phyloP scores from a whole-genome alignment of 768 basidiomycete genomes.

The Suillus sp. region DNA sequence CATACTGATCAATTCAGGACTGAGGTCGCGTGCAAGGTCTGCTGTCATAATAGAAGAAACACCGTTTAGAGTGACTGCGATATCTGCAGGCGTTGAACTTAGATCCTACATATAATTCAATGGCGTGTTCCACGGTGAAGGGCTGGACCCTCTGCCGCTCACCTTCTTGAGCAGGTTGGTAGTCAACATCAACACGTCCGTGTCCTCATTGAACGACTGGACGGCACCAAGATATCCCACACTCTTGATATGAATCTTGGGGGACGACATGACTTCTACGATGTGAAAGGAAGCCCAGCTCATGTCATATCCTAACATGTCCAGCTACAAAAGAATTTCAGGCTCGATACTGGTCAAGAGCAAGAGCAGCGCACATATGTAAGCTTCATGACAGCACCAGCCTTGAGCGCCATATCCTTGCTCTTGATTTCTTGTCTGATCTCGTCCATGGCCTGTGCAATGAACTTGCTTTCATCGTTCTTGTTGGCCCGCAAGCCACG shows the following conservation, averaged over 20 bases:
- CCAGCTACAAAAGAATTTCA: slow-evolving; percentile 59
- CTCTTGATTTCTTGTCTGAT: slow-evolving; percentile 88
- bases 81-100: slow-evolving; percentile 71
- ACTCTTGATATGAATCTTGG: slow-evolving; percentile 88
- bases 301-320: slow-evolving; percentile 97
- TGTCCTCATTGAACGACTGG: slow-evolving; percentile 90
- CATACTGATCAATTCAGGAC: slow-evolving; percentile 82
- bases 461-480: slow-evolving; percentile 89
- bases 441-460: slow-evolving; percentile 91
- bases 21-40: slow-evolving; percentile 89
- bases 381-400: slow-evolving; percentile 91
- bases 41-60: slow-evolving; percentile 81
- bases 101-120: slow-evolving; percentile 62
- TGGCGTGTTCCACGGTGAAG: slow-evolving; percentile 1
- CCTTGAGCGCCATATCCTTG: slow-evolving; percentile 97
- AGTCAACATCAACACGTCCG: slow-evolving; percentile 96
- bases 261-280: slow-evolving; percentile 96
- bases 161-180: slow-evolving; percentile 96
- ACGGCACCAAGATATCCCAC: slow-evolving; percentile 94
- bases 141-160: slow-evolving; percentile 21
- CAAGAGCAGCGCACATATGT: slow-evolving; percentile 72
- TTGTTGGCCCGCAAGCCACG: slow-evolving; percentile 95
- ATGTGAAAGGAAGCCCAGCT: slow-evolving; percentile 96
- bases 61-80: slow-evolving; percentile 79
- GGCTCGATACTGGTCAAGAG: slow-evolving; percentile 8